phyloP scores from a whole-genome alignment of 1,139 yeast species.

The Hansenula lynferdii region DNA sequence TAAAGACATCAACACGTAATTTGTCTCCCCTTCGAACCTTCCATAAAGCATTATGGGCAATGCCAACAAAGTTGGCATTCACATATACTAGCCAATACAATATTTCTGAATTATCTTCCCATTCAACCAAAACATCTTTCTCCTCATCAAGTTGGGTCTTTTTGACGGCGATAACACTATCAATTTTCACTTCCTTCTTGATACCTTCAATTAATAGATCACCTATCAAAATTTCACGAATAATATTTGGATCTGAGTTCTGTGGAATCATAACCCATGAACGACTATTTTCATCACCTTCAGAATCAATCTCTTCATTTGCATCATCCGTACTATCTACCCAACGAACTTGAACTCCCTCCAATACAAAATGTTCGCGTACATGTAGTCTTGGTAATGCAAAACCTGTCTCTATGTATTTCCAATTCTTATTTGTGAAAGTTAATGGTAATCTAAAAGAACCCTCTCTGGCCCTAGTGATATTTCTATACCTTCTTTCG shows the following conservation, averaged over 20 bases:
- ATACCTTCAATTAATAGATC: slow-evolving; percentile 21
- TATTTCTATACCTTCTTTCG: slow-evolving; percentile 25
- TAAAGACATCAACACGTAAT: slow-evolving; percentile 17
- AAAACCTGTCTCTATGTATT: slow-evolving; percentile 12
- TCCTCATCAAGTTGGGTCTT: slow-evolving; percentile 3
- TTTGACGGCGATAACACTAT: slow-evolving; percentile 4
- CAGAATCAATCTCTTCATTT: slow-evolving; percentile 10
- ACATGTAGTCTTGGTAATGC: slow-evolving; percentile 20
- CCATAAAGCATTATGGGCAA: slow-evolving; percentile 9
- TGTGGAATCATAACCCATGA: slow-evolving; percentile 26
- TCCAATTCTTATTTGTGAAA: slow-evolving; percentile 14
- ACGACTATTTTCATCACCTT: slow-evolving; percentile 14
- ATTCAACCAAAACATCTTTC: slow-evolving; percentile 13
- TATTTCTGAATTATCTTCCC: slow-evolving; percentile 20
- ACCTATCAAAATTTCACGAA: slow-evolving; percentile 19
- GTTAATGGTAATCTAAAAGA: slow-evolving; percentile 11
- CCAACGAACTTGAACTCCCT: slow-evolving; percentile 21
- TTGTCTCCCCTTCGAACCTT: slow-evolving; percentile 11
- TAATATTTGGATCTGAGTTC: slow-evolving; percentile 6
- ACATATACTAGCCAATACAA: slow-evolving; percentile 25
- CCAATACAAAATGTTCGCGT: slow-evolving; percentile 26
- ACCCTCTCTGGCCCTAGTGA: slow-evolving; percentile 18
- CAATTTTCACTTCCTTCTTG: background rate
- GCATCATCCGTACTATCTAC: slow-evolving; percentile 16
- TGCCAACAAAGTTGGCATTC: slow-evolving; percentile 24